A percentile compares a stretch with the other conserved stretches of the same genome.
phyloP scores from a whole-genome alignment of 2,329 filamentous ascomycete species.

The Tolypocladium cylindrosporum region DNA sequence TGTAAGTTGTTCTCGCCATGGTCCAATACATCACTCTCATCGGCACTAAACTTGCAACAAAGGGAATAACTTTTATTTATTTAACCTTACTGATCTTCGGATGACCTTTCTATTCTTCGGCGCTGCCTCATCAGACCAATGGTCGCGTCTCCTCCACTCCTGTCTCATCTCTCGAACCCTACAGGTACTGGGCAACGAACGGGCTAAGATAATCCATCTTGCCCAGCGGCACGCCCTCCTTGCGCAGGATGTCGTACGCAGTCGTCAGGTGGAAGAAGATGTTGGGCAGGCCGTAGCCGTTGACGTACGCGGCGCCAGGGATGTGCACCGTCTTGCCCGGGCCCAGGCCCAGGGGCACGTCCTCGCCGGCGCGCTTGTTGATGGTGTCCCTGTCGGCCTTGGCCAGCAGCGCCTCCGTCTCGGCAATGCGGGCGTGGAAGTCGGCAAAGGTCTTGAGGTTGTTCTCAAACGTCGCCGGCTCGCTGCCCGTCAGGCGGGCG shows the following conservation, averaged over 20 bases:
- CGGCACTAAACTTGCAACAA: not conserved
- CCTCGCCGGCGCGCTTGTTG: conserved; percentile 18
- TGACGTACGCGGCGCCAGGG: conserved; percentile 29
- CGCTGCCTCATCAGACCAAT: not conserved
- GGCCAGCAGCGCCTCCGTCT: conserved; percentile 17
- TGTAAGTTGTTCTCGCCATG: too few relatives aligned
- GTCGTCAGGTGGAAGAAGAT: conserved; percentile 54
- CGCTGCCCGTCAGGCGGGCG: conserved; percentile 21
- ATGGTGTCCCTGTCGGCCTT: conserved; percentile 22
- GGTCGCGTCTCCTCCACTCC: not conserved
- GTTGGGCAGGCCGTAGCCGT: conserved; percentile 44
- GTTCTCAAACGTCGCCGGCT: conserved; percentile 14
- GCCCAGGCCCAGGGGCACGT: conserved; percentile 20
- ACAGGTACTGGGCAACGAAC: conserved; percentile 18
- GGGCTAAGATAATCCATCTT: conserved; percentile 44
- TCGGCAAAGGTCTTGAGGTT: conserved; percentile 24
- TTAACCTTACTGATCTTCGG: not conserved
- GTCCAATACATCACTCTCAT: too few relatives aligned
- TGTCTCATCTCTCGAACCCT: not conserved
- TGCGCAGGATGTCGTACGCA: conserved; percentile 50
- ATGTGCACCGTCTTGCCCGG: conserved; percentile 14
- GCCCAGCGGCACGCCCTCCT: conserved; percentile 50
- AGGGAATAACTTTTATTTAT: not conserved
- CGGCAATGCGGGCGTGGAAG: conserved; percentile 21
- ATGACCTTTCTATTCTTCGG: not conserved